Evolutionary conservation across 2,329 filamentous ascomycete species (phyloP), one percentile per base, ranked within the genome.

Genomic region (Pseudogymnoascus sp.): DNA sequence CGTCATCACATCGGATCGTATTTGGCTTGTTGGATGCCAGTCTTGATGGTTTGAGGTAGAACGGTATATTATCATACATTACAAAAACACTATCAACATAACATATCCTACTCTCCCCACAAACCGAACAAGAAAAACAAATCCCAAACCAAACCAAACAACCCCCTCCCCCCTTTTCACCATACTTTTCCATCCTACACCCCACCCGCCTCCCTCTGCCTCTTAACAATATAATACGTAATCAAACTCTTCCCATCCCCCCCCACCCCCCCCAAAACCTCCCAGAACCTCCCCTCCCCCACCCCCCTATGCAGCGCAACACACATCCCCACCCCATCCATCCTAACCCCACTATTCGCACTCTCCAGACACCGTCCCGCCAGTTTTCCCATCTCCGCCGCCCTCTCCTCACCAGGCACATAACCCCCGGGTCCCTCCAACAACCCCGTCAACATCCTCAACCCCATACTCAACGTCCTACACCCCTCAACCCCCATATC

Each of bases 271-370:
- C 80, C 83, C 69, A 92, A 79, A 23, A 81, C 81, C 36, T 81
- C 81, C 89, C 89, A 93, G 72, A 93, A 93, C 31, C 71, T 71
- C 8, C 70, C 74, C 63, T 87, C 84, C 11, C 85, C 85, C 7
- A 88, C 79, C 10, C 82, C 75, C 57, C 80, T 79, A 72, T 92
- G 88, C 66, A 92, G 76, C 64, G 86, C 85, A 26, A 91, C 86
- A 69, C 89, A 91, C n/a, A 92, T 80, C 72, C 90, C 86, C 54
- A 92, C 87, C n/a, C 89, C 87, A 66, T 90, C 89, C 80, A 91
- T 89, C 42, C 85, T 79, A 6, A 88, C 85, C 5, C 82, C 84
- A 59, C 83, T 86, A 69, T 87, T 84, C 26, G 76, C 72, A 67
- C 83, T 86, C 66, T 85, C 83, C 16, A 88, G 77, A 67, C 84